A percentile compares a stretch with the other conserved stretches of the same genome.
Conservation (phyloP, 768 basidiomycete genomes). For the Leucogyrophana mollusca region DNA sequence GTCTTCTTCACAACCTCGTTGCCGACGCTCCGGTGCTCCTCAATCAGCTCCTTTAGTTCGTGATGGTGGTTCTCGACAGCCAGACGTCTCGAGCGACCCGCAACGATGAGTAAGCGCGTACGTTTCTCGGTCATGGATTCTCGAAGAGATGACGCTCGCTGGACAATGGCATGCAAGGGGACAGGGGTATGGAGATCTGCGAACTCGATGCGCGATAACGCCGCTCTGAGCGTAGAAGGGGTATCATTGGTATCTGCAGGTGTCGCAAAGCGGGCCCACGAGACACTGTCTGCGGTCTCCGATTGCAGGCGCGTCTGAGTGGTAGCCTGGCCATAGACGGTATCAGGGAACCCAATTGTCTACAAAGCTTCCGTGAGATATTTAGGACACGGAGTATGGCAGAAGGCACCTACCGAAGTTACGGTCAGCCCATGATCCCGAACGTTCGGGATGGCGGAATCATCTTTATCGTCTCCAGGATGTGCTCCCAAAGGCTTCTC, state of each 20-base stretch:
- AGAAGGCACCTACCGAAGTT: slow-evolving; percentile 41
- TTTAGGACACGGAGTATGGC: neutral
- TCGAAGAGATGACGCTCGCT: slow-evolving; percentile 34
- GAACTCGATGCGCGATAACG: slow-evolving; percentile 65
- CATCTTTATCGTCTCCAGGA: slow-evolving; percentile 25
- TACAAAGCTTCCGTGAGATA: neutral
- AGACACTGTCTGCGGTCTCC: slow-evolving; percentile 79
- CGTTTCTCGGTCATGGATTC: slow-evolving; percentile 12
- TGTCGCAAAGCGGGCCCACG: slow-evolving; percentile 64
- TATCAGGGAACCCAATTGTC: slow-evolving; percentile 52
- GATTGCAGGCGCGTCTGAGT: slow-evolving; percentile 72
- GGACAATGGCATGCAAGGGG: slow-evolving; percentile 58
- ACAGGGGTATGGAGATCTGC: slow-evolving; percentile 48
- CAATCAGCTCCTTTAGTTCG: slow-evolving; percentile 69
- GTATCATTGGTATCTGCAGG: slow-evolving; percentile 9
- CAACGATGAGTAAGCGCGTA: slow-evolving; percentile 56
- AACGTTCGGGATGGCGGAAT: slow-evolving; percentile 10
- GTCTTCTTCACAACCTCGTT: slow-evolving; percentile 60
- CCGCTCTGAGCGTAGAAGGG: slow-evolving; percentile 21
- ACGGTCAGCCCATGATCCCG: slow-evolving; percentile 39
- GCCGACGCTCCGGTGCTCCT: slow-evolving; percentile 30
- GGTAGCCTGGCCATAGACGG: slow-evolving; percentile 62
- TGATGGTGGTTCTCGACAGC: slow-evolving; percentile 67
- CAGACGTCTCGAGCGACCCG: slow-evolving; percentile 74
- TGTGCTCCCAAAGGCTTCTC: slow-evolving; percentile 25